Evolutionary conservation across 108 stramenopile species (phyloP), one percentile per base, ranked within the genome.

Genomic region (Pseudonitzschia multiseries): DNA sequence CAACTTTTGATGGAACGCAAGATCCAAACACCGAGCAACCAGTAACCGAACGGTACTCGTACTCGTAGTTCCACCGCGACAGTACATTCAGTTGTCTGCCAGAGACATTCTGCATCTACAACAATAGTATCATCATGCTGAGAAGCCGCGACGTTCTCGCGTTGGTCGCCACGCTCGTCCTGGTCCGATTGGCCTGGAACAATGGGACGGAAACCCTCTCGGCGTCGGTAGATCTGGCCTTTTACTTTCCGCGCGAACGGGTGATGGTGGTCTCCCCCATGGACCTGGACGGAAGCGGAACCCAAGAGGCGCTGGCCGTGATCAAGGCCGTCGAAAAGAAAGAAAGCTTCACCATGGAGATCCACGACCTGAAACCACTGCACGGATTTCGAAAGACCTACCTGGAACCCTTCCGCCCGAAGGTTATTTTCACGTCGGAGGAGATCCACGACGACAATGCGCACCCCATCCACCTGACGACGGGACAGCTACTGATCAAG

Each of bases 231-330:
- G 74, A 84, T 65, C 68, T 93, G 51, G 78, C 87, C 4, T 93
- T 93, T 71, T 90, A 87, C 65, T 77, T 83, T 61, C 73, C 78
- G 65, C 83, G 84, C 28, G 65, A 78, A 24, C 27, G 68, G 14
- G 69, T 68, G 9, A 68, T 71, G 36, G 68, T 54, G 14, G 73
- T 85, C 9, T 57, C 80, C 28, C 90, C 87, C 31, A 57, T 94
- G 54, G 93, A 94, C 72, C 68, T 94, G 56, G 93, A 94, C 57
- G 93, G 93, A 42, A 91, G 92, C 79, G 93, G 91, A 20, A 73
- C 75, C n/a, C 69, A 82, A 18, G 93, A 94, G 70, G 86, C 90
- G 17, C 48, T 94, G 71, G 91, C 84, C 4, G 71, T 88, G 26
- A 68, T 75, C 28, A 64, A 73, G 40, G 59, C 66, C 6, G 22